A percentile compares a stretch with the other conserved stretches of the same genome.
phyloP scores from a whole-genome alignment of 208 protist genomes.

The Crithidia sp. region DNA sequence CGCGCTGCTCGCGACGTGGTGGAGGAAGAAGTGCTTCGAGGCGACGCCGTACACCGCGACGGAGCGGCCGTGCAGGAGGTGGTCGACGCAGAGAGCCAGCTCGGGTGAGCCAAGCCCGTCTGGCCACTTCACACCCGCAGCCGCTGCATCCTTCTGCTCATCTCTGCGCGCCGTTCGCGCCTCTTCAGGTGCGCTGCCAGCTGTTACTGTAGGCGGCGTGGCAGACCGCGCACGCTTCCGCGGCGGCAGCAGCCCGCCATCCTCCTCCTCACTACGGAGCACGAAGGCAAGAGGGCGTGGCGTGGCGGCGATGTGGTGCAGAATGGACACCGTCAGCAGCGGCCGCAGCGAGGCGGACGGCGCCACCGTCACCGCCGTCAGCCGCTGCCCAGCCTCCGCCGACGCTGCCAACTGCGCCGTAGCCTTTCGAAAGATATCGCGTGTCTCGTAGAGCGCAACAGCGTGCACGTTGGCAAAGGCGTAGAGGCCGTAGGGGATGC shows the following conservation, averaged over 20 bases:
- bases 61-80: slow-evolving; percentile 75
- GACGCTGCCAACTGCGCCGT: slow-evolving; percentile 33
- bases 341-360: slow-evolving; percentile 37
- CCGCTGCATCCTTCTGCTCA: not conserved
- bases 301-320: slow-evolving; percentile 60
- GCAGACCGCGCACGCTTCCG: too few species aligned
- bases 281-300: slow-evolving; percentile 17
- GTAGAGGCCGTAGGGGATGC: slow-evolving; percentile 64
- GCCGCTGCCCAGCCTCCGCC: not conserved
- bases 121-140: slow-evolving; percentile 46
- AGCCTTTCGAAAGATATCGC: slow-evolving; percentile 71
- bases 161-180: not conserved
- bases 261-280: too few species aligned
- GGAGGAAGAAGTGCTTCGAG: slow-evolving; percentile 84
- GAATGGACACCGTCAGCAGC: slow-evolving; percentile 63
- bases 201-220: too few species aligned
- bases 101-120: slow-evolving; percentile 57
- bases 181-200: not conserved
- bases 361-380: slow-evolving; percentile 28
- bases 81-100: slow-evolving; percentile 68
- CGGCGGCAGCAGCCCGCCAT: too few species aligned
- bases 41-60: slow-evolving; percentile 79
- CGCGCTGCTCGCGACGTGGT: slow-evolving; percentile 67
- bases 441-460: slow-evolving; percentile 59
- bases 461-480: slow-evolving; percentile 57